Evolutionary conservation across 2,329 filamentous ascomycete species (phyloP).

Genomic region (Ophiostoma populinum): DNA sequence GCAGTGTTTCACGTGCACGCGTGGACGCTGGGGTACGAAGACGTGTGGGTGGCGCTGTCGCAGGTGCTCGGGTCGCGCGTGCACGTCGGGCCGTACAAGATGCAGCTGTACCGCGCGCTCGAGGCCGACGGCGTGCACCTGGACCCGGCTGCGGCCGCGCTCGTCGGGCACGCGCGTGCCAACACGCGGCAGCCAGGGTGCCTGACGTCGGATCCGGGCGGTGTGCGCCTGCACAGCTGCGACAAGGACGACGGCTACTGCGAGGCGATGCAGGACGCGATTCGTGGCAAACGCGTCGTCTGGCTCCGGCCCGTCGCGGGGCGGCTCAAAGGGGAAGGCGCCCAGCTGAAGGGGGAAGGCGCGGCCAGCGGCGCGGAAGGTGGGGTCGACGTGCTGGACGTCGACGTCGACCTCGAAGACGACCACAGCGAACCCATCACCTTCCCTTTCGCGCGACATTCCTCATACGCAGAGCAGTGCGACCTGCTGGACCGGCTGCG

Average conservation of each 20-base stretch:
- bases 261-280: slow-evolving; percentile 22
- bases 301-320: slow-evolving; percentile 66
- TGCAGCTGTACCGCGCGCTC: slow-evolving; percentile 50
- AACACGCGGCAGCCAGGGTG: slow-evolving; percentile 55
- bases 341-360: no score
- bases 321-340: no score
- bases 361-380: no score
- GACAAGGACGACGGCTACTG: slow-evolving; percentile 51
- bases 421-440: slow-evolving; percentile 19
- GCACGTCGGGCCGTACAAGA: slow-evolving; percentile 72
- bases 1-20: slow-evolving; percentile 72
- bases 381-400: slow-evolving; percentile 45
- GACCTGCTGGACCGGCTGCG: slow-evolving; percentile 48
- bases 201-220: slow-evolving; percentile 30
- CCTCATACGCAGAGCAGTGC: slow-evolving; percentile 67
- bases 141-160: slow-evolving; percentile 42
- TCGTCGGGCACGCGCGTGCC: slow-evolving; percentile 59
- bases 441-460: slow-evolving; percentile 83
- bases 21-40: slow-evolving; percentile 83
- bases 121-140: slow-evolving; percentile 18
- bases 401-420: slow-evolving; percentile 18
- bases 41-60: slow-evolving; percentile 74
- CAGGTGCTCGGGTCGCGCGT: slow-evolving; percentile 46
- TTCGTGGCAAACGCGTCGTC: no score
- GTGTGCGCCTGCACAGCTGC: slow-evolving; percentile 65